These are phyloP conservation scores for Globisporangium polare DNA, from an alignment of 352 stramenopile genomes.

Conservation along the genomic window DNA sequence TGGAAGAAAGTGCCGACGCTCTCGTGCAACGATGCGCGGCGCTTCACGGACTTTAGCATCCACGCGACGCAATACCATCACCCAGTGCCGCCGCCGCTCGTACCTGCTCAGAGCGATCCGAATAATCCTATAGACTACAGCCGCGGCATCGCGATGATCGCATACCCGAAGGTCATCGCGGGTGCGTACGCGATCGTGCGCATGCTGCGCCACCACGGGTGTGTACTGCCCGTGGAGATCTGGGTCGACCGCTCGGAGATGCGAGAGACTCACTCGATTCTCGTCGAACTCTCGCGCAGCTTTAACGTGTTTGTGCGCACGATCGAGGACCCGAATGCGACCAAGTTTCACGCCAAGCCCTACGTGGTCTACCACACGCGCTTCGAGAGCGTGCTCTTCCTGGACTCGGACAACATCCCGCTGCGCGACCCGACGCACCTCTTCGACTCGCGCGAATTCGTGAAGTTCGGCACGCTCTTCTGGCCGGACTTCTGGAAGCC, in stretches of 20 bases:
- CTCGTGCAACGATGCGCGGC: constrained; percentile 48
- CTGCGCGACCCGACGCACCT: constrained; percentile 26
- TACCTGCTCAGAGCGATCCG: not conserved
- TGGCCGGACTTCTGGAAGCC: constrained; percentile 36
- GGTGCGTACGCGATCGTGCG: constrained; percentile 24
- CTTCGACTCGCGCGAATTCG: constrained; percentile 20
- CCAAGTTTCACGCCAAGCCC: constrained; percentile 24
- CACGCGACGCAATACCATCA: constrained; percentile 30
- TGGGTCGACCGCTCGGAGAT: constrained; percentile 25
- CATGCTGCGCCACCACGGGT: constrained; percentile 20
- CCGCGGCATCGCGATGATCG: constrained; percentile 21
- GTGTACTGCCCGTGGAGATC: constrained; percentile 24
- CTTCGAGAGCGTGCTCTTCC: constrained; percentile 25
- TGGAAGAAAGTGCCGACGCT: constrained; percentile 46
- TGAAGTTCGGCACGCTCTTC: constrained; percentile 23
- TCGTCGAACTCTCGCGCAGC: constrained; percentile 9
- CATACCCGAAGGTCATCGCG: constrained; percentile 28
- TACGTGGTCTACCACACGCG: constrained; percentile 22
- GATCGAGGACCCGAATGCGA: constrained; percentile 21
- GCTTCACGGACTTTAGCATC: constrained; percentile 67
- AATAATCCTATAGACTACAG: not conserved
- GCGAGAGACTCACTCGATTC: constrained; percentile 17
- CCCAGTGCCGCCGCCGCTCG: constrained; percentile 6
- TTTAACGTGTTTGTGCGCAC: constrained; percentile 14
- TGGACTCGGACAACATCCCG: constrained; percentile 32